Base-by-base conservation (phyloP, 257 asterid genomes). In the Paulownia fortunei region DNA sequence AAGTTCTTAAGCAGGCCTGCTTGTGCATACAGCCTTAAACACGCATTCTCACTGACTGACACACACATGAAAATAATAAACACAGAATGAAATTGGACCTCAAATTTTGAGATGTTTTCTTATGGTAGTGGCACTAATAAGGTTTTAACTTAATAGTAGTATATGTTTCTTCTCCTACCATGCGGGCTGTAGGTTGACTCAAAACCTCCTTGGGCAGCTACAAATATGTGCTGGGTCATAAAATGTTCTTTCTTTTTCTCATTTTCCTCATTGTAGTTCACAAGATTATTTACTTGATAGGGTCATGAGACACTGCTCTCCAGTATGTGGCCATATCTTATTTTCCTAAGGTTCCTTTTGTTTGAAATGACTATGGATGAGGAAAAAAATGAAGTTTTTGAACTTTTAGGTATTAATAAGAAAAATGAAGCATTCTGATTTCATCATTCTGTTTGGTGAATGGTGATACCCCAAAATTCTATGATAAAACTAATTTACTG, bases 401-500 rank as follows among this genome's bases (percentile, higher is more conserved):
- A 49, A 66, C 16, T 58, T 16, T 60, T 27, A 30, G 42, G 61
- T n/a, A 27, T 11, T 63, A 32, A 41, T 46, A 49, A 18, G 7
- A 21, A 55, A 51, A 68, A n/a, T 51, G 41, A 54, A 32, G 10
- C 74, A 36, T 52, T 49, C 19, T 3, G 27, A 51, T 24, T 49
- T 69, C 15, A 51, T 46, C 39, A 39, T 41, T 23, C 34, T 72
- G 73, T 47, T 46, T 51, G 58, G 44, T 71, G 44, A 47, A 69
- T 42, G 65, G 24, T 73, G 79, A 15, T 42, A 30, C 49, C 72
- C 15, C 12, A 42, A 21, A 56, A 74, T 39, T 78, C 32, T 42
- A 73, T 12, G 52, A 77, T 46, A 42, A 63, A 41, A 5, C 56
- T 55, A 54, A 26, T 23, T 32, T 56, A 42, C 46, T 34, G 36